Evolutionary conservation across 2,329 filamentous ascomycete genomes (phyloP).

Genomic region (Amauroascus niger): DNA sequence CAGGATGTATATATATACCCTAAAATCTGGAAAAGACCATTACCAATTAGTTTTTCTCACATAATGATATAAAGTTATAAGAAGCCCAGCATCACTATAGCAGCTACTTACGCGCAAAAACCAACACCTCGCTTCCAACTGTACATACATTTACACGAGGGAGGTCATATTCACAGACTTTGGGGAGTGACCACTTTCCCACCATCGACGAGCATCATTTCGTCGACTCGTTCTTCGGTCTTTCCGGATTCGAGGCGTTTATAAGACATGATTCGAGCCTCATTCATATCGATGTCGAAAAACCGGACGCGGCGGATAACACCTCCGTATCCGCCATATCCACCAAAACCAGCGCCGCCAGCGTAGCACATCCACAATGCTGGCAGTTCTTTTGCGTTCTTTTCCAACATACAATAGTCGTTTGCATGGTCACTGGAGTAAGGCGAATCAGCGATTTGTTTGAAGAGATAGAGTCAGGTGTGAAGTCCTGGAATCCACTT

Average conservation of each 20-base stretch:
- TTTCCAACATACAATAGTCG: conserved; percentile 76
- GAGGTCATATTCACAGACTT: background rate
- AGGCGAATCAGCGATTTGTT: background rate
- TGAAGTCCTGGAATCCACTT: conserved; percentile 35
- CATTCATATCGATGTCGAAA: conserved; percentile 89
- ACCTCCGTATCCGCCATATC: conserved; percentile 82
- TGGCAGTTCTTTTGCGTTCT: conserved; percentile 47
- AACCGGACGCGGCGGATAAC: conserved; percentile 76
- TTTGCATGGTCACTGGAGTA: conserved; percentile 79
- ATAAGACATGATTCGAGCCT: conserved; percentile 80
- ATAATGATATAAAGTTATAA: background rate
- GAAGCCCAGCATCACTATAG: background rate
- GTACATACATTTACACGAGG: background rate
- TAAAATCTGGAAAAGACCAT: background rate
- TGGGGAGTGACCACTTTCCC: conserved; percentile 41
- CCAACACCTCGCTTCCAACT: background rate
- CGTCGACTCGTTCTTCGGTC: conserved; percentile 44
- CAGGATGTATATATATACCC: background rate
- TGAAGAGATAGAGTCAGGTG: background rate
- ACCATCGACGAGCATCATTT: conserved; percentile 53
- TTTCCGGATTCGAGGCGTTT: conserved; percentile 69
- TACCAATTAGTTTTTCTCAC: background rate
- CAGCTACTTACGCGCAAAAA: conserved; percentile 1
- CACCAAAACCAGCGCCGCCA: conserved; percentile 83
- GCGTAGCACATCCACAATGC: conserved; percentile 97